Percentiles rank a stretch among this genome's conserved stretches.
Conservation (phyloP, 1,284 basidiomycete species). For the Austroboletus olivaceoglutinosus region DNA sequence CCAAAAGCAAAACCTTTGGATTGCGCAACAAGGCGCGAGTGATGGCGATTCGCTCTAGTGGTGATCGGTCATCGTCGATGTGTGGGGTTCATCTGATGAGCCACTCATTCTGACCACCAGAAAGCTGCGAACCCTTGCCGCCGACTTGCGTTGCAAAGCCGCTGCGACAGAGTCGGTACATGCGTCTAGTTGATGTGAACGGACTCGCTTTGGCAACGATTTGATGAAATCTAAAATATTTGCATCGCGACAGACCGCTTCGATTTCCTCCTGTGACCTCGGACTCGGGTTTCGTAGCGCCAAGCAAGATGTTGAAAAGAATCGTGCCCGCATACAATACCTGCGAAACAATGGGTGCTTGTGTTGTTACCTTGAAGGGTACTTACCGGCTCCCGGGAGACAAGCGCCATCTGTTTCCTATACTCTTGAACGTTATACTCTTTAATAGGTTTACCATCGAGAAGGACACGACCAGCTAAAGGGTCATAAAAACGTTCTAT, state of each 20-base stretch:
- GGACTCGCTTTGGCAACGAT: constrained; percentile 75
- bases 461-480: constrained; percentile 61
- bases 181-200: neutral
- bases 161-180: constrained; percentile 65
- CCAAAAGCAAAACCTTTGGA: constrained; percentile 87
- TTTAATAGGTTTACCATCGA: constrained; percentile 80
- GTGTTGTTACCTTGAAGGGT: neutral
- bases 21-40: constrained; percentile 94
- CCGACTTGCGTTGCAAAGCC: constrained; percentile 75
- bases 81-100: neutral
- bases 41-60: constrained; percentile 89
- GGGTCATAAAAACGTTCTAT: constrained; percentile 91
- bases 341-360: constrained; percentile 5
- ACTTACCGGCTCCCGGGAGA: constrained; percentile 83
- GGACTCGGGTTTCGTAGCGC: constrained; percentile 75
- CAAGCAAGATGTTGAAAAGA: constrained; percentile 86
- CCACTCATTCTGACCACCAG: constrained; percentile 86
- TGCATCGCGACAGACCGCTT: constrained; percentile 79
- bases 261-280: constrained; percentile 89
- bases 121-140: constrained; percentile 90
- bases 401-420: constrained; percentile 81
- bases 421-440: constrained; percentile 83
- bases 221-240: constrained; percentile 93
- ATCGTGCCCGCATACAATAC: constrained; percentile 87
- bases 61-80: neutral